Percentiles rank a stretch among this genome's conserved stretches.
These are phyloP conservation scores for Saprolegnia parasitica DNA, from an alignment of 352 stramenopile genomes.

Conservation along the genomic window DNA sequence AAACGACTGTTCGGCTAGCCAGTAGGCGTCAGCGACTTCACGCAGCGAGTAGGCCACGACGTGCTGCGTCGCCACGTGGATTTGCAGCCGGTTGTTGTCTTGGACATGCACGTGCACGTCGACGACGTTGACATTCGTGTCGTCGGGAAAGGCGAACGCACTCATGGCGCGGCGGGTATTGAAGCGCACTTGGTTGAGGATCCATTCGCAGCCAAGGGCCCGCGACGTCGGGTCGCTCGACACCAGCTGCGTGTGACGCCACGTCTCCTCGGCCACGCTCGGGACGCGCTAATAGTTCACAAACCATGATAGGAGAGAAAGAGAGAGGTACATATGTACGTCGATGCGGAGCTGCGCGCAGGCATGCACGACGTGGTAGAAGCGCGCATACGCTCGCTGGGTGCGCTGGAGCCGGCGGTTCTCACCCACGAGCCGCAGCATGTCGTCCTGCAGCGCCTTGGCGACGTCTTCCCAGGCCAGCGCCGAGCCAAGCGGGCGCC, in stretches of 20 bases:
- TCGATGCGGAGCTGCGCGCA: constrained; percentile 7
- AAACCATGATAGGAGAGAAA: background rate
- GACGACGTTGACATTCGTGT: too few relatives aligned
- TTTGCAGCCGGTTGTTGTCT: background rate
- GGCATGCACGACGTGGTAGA: constrained; percentile 1
- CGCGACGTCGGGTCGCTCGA: background rate
- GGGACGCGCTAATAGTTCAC: constrained; percentile 3
- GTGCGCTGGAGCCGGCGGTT: constrained; percentile 16
- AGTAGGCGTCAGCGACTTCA: constrained; percentile 1
- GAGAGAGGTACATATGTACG: background rate
- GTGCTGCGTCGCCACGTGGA: constrained; percentile 4
- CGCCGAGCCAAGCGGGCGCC: background rate
- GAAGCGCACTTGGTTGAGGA: constrained; percentile 14
- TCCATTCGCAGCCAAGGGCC: constrained; percentile 4
- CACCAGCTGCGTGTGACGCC: constrained; percentile 19
- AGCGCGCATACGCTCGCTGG: constrained; percentile 5
- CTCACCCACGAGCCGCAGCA: constrained; percentile 4
- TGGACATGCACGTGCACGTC: background rate
- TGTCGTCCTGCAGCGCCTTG: constrained; percentile 19
- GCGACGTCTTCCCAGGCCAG: constrained; percentile 20
- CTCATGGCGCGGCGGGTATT: constrained; percentile 19
- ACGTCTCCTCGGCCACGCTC: constrained; percentile 15
- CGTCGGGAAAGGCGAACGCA: constrained; percentile 9
- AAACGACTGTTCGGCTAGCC: background rate
- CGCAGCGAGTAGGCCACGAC: background rate